Conservation (phyloP, 2,329 filamentous ascomycete genomes). For the Xylaria polymorpha region DNA sequence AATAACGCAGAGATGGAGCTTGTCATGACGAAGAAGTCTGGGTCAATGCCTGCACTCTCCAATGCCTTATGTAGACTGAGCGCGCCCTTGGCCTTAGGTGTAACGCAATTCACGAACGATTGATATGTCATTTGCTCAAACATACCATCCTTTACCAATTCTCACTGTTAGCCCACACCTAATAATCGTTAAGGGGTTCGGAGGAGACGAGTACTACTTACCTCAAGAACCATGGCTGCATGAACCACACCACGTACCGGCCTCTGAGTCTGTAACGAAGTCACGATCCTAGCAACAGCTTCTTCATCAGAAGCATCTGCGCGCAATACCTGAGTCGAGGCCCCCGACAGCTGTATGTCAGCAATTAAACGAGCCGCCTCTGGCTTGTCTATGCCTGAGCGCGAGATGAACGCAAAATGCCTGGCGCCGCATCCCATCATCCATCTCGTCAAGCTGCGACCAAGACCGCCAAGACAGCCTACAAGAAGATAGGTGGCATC, state of each 20-base stretch:
- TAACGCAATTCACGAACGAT: slow-evolving; percentile 21
- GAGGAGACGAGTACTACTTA: not conserved
- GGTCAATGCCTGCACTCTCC: slow-evolving; percentile 17
- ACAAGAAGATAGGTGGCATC: slow-evolving; percentile 50
- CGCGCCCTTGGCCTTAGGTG: slow-evolving; percentile 39
- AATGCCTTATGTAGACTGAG: slow-evolving; percentile 34
- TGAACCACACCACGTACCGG: slow-evolving; percentile 45
- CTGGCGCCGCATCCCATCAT: slow-evolving; percentile 51
- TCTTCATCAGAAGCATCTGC: slow-evolving; percentile 31
- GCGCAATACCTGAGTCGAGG: slow-evolving; percentile 31
- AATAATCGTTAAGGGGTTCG: not conserved
- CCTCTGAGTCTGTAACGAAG: slow-evolving; percentile 24
- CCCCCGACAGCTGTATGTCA: slow-evolving; percentile 22
- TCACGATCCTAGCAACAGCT: slow-evolving; percentile 16
- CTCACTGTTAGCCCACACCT: slow-evolving; percentile 14
- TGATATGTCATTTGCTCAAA: slow-evolving; percentile 37
- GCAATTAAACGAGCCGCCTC: slow-evolving; percentile 43
- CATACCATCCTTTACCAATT: slow-evolving; percentile 35
- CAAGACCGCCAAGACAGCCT: slow-evolving; percentile 53
- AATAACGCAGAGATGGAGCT: slow-evolving; percentile 42
- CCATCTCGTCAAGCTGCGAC: slow-evolving; percentile 50
- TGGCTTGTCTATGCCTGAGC: slow-evolving; percentile 46
- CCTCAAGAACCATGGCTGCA: slow-evolving; percentile 44
- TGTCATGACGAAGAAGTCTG: slow-evolving; percentile 46
- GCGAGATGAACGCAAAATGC: slow-evolving; percentile 51